Base-by-base conservation (phyloP, 1,139 yeast species). In the Pichia sp. region DNA sequence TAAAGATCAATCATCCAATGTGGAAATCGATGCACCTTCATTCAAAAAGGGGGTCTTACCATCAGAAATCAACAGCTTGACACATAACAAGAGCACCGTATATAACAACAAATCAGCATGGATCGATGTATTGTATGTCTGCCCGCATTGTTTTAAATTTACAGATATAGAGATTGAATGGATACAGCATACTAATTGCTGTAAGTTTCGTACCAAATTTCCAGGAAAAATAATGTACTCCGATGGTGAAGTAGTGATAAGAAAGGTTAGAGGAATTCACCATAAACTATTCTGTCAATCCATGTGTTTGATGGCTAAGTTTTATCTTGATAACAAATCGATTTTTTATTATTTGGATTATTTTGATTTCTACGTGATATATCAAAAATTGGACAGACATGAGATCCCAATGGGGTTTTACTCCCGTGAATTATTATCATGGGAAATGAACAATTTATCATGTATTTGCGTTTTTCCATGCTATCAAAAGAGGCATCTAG, bases 391-490 rank as follows among this genome's bases (percentile, higher is more conserved):
- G 33, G 60, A 56, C 29, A 61, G 60, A 9, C 64, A 59, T 4
- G 53, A 51, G 31, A 59, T 70, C 40, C 88, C 94, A 6, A 78
- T 88, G 83, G 98, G 97, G 1, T 92, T 87, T 60, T 92, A 87
- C 57, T 88, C 97, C 27, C 85, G 86, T 54, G 98, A 92, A 58
- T 66, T 83, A 40, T 69, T 84, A 1, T 81, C 96, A 0, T 86
- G 90, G 78, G 94, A 86, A 46, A 75, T 77, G 46, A 85, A 88
- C 58, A 92, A 92, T 59, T 67, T 92, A 42, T 96, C 97, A 1
- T 92, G 97, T 59, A 85, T 92, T 28, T 73, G 95, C 54, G 78
- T 87, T 4, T 85, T 92, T 52, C 98, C 98, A 0, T 97, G 96
- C 1, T 92, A 79, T 59, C 98, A 92, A 59, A 70, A 87, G 46